These are phyloP conservation scores for Cercophora samala DNA, from an alignment of 495 filamentous ascomycete species.

Conservation along the genomic window DNA sequence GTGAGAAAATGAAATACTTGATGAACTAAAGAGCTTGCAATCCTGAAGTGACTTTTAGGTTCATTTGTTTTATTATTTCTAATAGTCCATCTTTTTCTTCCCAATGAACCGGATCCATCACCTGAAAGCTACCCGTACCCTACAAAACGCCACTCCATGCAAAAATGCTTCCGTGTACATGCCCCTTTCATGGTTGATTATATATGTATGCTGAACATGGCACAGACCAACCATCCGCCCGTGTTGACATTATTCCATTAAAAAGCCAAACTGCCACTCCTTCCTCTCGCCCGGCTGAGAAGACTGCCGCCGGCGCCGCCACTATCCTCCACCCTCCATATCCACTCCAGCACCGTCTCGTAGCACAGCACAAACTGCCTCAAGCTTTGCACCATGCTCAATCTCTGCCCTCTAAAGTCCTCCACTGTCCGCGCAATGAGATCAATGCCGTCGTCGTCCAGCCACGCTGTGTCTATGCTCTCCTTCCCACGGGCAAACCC, in stretches of 20 bases:
- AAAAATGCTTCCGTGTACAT: too few species aligned
- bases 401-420: slow-evolving; percentile 79
- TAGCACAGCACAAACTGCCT: slow-evolving; percentile 96
- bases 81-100: too few species aligned
- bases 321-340: slow-evolving; percentile 44
- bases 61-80: too few species aligned
- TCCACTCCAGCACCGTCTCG: slow-evolving; percentile 91
- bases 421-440: slow-evolving; percentile 81
- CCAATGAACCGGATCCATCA: too few species aligned
- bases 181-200: not conserved
- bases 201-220: not conserved
- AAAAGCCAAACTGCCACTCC: slow-evolving; percentile 32
- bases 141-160: not conserved
- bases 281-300: slow-evolving; percentile 16
- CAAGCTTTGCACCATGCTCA: slow-evolving; percentile 97
- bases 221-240: not conserved
- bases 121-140: too few species aligned
- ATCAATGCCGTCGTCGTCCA: slow-evolving; percentile 60
- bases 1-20: too few species aligned
- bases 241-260: not conserved
- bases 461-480: slow-evolving; percentile 40
- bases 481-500: not conserved
- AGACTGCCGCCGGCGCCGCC: slow-evolving; percentile 7
- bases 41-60: too few species aligned
- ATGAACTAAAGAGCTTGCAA: too few species aligned